A percentile compares a stretch with the other conserved stretches of the same genome.
phyloP scores from a whole-genome alignment of 768 basidiomycete genomes.

The Leucocoprinus leucothites region DNA sequence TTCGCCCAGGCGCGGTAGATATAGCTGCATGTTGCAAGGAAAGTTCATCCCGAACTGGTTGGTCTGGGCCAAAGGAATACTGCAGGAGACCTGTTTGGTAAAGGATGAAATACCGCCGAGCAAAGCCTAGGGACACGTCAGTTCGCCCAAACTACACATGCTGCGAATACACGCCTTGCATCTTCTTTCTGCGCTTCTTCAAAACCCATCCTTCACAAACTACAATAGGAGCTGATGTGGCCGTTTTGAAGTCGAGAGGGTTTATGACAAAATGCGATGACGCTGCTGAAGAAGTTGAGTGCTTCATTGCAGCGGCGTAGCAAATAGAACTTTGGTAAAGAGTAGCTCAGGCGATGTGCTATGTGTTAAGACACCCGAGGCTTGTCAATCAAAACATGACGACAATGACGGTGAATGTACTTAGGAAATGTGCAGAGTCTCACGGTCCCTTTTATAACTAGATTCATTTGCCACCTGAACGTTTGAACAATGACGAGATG shows the following conservation, averaged over 20 bases:
- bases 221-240: slow-evolving; percentile 16
- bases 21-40: slow-evolving; percentile 70
- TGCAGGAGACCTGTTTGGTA: slow-evolving; percentile 65
- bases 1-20: slow-evolving; percentile 67
- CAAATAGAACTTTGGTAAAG: neutral
- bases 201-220: slow-evolving; percentile 76
- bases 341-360: neutral
- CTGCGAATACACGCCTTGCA: slow-evolving; percentile 60
- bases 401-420: neutral
- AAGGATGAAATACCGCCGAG: slow-evolving; percentile 77
- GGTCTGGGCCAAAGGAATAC: slow-evolving; percentile 73
- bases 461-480: too few relatives aligned
- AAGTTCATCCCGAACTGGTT: slow-evolving; percentile 69
- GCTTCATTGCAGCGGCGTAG: neutral
- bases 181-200: slow-evolving; percentile 84
- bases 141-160: neutral
- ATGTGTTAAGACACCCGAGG: neutral
- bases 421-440: neutral
- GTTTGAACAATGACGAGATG: neutral
- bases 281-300: neutral
- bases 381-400: neutral
- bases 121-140: slow-evolving; percentile 56
- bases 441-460: neutral
- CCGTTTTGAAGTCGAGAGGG: neutral
- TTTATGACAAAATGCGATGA: neutral